These are phyloP conservation scores for Graphium sp. DNA, from an alignment of 2,329 filamentous ascomycete genomes.

Conservation along the genomic window DNA sequence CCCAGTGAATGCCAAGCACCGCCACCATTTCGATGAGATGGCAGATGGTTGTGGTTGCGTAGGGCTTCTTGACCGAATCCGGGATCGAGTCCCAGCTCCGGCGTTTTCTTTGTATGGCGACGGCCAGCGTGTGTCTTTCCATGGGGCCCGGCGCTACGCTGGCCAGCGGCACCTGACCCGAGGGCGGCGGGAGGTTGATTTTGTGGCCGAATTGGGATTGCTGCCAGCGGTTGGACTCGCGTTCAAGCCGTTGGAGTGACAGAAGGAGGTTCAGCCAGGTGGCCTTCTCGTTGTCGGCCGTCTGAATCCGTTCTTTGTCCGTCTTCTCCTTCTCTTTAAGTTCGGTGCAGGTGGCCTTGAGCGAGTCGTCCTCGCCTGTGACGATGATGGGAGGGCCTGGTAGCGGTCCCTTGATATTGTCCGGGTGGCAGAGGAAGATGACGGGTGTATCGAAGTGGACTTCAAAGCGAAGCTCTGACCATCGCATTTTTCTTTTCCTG, in stretches of 20 bases:
- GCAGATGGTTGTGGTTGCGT: conserved; percentile 36
- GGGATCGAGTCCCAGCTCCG: conserved; percentile 37
- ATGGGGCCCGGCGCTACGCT: too few relatives aligned
- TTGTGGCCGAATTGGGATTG: conserved; percentile 13
- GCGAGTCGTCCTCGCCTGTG: neutral
- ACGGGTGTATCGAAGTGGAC: conserved; percentile 31
- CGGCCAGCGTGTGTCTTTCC: conserved; percentile 21
- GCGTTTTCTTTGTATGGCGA: conserved; percentile 26
- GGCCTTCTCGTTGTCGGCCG: conserved; percentile 37
- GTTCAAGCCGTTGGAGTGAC: conserved; percentile 31
- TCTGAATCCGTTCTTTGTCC: too few relatives aligned
- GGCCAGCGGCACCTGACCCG: conserved; percentile 9
- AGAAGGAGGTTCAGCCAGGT: conserved; percentile 35
- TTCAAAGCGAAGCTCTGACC: conserved; percentile 28
- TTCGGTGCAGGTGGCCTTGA: neutral
- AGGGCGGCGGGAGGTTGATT: conserved; percentile 8
- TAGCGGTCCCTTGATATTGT: conserved; percentile 20
- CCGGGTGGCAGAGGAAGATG: conserved; percentile 27
- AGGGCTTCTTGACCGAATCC: conserved; percentile 24
- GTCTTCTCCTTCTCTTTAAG: too few relatives aligned
- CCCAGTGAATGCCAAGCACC: conserved; percentile 40
- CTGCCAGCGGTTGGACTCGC: conserved; percentile 28
- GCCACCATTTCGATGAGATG: conserved; percentile 37
- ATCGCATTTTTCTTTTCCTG: conserved; percentile 21
- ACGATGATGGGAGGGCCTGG: neutral